Percentiles rank a stretch among this genome's conserved stretches.
Evolutionary conservation across 257 asterid species (phyloP).

Genomic region (Gentiana macrophylla): DNA sequence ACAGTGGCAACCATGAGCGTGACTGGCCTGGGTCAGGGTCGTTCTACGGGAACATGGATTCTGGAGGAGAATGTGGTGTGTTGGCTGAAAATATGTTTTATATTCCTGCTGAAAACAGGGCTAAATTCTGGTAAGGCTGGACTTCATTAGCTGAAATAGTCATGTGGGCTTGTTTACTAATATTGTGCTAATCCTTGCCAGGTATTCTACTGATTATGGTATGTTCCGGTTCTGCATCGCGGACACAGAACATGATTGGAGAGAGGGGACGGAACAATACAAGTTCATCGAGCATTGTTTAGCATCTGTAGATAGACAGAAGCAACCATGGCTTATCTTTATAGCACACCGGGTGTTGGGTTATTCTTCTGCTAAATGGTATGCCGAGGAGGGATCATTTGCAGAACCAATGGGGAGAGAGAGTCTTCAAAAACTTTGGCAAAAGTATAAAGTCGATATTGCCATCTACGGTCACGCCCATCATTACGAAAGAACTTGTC

Average conservation of each 20-base stretch:
- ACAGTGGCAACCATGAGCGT: conserved; percentile 95
- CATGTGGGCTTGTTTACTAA: not conserved
- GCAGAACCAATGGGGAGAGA: conserved; percentile 92
- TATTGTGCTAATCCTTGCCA: conserved; percentile 9
- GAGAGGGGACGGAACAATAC: conserved; percentile 77
- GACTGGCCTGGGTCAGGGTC: conserved; percentile 96
- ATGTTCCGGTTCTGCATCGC: conserved; percentile 90
- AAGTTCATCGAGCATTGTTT: conserved; percentile 72
- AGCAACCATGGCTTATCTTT: conserved; percentile 89
- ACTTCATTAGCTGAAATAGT: not conserved
- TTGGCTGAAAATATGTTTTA: conserved; percentile 68
- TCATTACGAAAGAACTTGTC: conserved; percentile 70
- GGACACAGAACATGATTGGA: conserved; percentile 84
- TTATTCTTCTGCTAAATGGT: conserved; percentile 49
- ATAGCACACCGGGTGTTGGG: conserved; percentile 79
- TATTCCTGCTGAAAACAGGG: conserved; percentile 88
- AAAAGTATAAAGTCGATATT: conserved; percentile 76
- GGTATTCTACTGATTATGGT: conserved; percentile 87
- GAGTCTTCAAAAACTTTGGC: conserved; percentile 86
- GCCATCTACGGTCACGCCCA: conserved; percentile 76
- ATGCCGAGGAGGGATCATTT: conserved; percentile 59
- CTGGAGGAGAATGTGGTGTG: conserved; percentile 98
- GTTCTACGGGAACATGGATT: conserved; percentile 58
- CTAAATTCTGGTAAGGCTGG: conserved; percentile 65
- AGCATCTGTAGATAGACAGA: conserved; percentile 66